Percentiles rank a stretch among this genome's conserved stretches.
Evolutionary conservation across 768 basidiomycete species (phyloP).

Genomic region (Tremella fuciformis): DNA sequence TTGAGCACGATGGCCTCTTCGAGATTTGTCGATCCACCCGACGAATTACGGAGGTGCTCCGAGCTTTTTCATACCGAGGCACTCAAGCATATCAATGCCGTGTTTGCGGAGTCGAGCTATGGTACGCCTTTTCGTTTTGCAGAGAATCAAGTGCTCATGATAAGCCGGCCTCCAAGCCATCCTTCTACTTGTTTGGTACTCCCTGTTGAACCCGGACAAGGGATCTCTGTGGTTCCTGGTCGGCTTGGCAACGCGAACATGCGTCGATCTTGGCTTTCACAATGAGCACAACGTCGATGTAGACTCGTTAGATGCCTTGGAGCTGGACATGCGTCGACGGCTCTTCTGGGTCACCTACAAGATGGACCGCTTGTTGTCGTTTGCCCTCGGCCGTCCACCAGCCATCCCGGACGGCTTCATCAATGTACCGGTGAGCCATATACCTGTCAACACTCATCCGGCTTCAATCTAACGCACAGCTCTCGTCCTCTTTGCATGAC

Average conservation of each 20-base stretch:
- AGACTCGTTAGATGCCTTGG: constrained; percentile 39
- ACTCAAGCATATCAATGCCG: constrained; percentile 52
- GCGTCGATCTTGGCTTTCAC: constrained; percentile 52
- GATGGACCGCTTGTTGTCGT: constrained; percentile 50
- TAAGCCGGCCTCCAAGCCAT: constrained; percentile 52
- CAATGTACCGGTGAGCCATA: constrained; percentile 45
- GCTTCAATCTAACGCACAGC: constrained; percentile 15
- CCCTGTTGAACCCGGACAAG: constrained; percentile 52
- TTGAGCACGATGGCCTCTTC: constrained; percentile 53
- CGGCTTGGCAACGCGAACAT: constrained; percentile 50
- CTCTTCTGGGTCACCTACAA: constrained; percentile 51
- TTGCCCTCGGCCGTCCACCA: constrained; percentile 50
- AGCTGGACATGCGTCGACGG: constrained; percentile 49
- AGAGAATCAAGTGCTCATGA: neutral
- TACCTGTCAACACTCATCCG: neutral
- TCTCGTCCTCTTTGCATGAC: constrained; percentile 46
- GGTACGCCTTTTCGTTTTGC: constrained; percentile 21
- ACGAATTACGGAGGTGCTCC: constrained; percentile 51
- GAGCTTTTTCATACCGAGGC: constrained; percentile 53
- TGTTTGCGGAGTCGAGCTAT: constrained; percentile 50
- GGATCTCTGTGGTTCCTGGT: constrained; percentile 54
- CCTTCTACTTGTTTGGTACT: constrained; percentile 51
- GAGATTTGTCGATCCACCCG: constrained; percentile 51
- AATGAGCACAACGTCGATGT: constrained; percentile 48
- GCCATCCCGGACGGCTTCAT: constrained; percentile 53